These are phyloP conservation scores for Vishniacozyma victoriae DNA, from an alignment of 768 basidiomycete species.

Conservation along the genomic window DNA sequence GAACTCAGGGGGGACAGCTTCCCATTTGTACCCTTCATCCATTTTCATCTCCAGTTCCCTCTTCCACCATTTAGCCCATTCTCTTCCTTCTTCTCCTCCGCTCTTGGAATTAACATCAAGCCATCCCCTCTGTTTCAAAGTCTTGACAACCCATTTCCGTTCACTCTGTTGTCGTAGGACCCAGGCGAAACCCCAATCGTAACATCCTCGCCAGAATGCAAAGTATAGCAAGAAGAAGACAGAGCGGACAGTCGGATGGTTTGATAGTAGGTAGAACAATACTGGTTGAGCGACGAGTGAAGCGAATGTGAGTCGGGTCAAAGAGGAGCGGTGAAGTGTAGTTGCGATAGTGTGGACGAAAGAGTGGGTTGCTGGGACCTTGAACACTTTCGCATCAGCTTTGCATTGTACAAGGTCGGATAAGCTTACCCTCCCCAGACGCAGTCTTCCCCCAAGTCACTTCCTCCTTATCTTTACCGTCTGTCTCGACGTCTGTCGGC, in stretches of 20 bases:
- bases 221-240: constrained; percentile 84
- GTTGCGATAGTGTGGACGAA: constrained; percentile 32
- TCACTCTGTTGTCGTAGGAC: constrained; percentile 92
- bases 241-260: constrained; percentile 44
- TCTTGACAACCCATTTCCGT: constrained; percentile 83
- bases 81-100: constrained; percentile 46
- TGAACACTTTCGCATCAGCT: constrained; percentile 61
- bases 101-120: constrained; percentile 56
- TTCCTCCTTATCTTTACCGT: too few relatives aligned
- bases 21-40: constrained; percentile 89
- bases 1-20: constrained; percentile 87
- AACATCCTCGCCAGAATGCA: constrained; percentile 83
- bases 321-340: constrained; percentile 51
- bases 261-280: constrained; percentile 62
- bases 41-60: constrained; percentile 83
- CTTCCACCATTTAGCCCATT: constrained; percentile 72
- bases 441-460: constrained; percentile 66
- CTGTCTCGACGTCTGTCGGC: too few relatives aligned
- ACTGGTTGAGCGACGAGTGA: constrained; percentile 70
- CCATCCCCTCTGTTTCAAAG: constrained; percentile 75
- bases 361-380: constrained; percentile 51
- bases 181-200: constrained; percentile 90
- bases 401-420: not conserved
- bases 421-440: constrained; percentile 21
- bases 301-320: constrained; percentile 78